Percentiles rank a stretch among this genome's conserved stretches.
Conservation (phyloP, 345 rosid species). For the Brassica rapa region DNA sequence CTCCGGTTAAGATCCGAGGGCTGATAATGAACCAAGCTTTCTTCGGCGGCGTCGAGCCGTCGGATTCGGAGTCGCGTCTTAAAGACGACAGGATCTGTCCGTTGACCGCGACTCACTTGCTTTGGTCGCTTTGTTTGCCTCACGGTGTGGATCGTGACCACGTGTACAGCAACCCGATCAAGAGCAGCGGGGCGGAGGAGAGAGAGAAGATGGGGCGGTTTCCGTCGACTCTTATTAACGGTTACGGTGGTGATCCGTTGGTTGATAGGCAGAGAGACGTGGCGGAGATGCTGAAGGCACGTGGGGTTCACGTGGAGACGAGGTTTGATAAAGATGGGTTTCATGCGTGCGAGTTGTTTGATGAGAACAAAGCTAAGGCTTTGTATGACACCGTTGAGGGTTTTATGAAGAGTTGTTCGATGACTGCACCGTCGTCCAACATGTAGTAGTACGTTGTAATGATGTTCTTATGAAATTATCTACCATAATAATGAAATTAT, state of each 20-base stretch:
- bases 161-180: slow-evolving; percentile 64
- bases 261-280: slow-evolving; percentile 67
- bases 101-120: slow-evolving; percentile 50
- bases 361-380: slow-evolving; percentile 45
- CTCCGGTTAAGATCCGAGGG: slow-evolving; percentile 63
- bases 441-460: neutral
- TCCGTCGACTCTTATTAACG: slow-evolving; percentile 51
- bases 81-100: slow-evolving; percentile 60
- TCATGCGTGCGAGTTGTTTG: slow-evolving; percentile 74
- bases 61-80: slow-evolving; percentile 57
- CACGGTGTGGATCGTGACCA: slow-evolving; percentile 70
- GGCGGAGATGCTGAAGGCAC: slow-evolving; percentile 49
- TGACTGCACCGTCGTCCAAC: slow-evolving; percentile 19
- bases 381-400: slow-evolving; percentile 39
- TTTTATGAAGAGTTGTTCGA: slow-evolving; percentile 41
- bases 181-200: slow-evolving; percentile 24
- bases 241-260: slow-evolving; percentile 78
- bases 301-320: slow-evolving; percentile 61
- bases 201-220: slow-evolving; percentile 54
- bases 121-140: slow-evolving; percentile 75
- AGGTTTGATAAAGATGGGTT: slow-evolving; percentile 54
- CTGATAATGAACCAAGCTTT: slow-evolving; percentile 65
- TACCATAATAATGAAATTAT: neutral
- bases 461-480: neutral
- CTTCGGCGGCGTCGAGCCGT: slow-evolving; percentile 62